Base-by-base conservation (phyloP, 345 rosid genomes). In the Linum trigynum region DNA sequence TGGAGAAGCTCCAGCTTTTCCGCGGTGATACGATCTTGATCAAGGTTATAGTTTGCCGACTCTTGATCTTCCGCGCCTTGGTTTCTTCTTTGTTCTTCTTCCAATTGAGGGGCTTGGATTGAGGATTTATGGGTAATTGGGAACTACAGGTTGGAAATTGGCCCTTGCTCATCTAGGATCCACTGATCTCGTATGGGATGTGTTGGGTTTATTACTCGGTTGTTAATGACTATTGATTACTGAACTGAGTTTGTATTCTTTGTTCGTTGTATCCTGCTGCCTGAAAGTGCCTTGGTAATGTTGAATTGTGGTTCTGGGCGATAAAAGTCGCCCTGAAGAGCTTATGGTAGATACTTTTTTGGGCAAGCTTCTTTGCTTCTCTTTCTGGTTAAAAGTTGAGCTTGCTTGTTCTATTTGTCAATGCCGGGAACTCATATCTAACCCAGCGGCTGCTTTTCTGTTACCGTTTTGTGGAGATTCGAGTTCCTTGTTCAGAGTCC, bases 1-100 rank as follows among this genome's bases (percentile, higher is more conserved):
- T 90, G 98, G 98, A 92, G 81, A 92, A 86, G 83, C 98, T 92
- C 70, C 98, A 92, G 81, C 85, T 92, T 43, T 92, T 92, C 72
- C 88, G 98, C 5, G 98, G 98, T 6, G 97, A 92, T 65, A 92
- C 98, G 1, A 85, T 92, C 74, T 74, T 88, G 57, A 81, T 90
- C 72, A 92, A 92, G 98, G 98, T 23, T 23, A 23, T 23, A 23
- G 32, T 92, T 71, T 65, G 40, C 9, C 61, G 41, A 23, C 66
- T 57, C 11, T 35, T 8, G 3, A 10, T 43, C 15, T 14, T 9
- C 45, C 11, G 17, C 38, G 4, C 50, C 35, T 57, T 9, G 57
- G 61, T 45, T 42, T 12, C 35, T 36, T 4, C 10, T 10, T n/a
- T n/a, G n/a, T 3, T 68, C 41, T 48, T 32, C 53, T 40, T 10